Evolutionary conservation across 352 stramenopile genomes (phyloP).

Genomic region (Phytophthora foliorum): DNA sequence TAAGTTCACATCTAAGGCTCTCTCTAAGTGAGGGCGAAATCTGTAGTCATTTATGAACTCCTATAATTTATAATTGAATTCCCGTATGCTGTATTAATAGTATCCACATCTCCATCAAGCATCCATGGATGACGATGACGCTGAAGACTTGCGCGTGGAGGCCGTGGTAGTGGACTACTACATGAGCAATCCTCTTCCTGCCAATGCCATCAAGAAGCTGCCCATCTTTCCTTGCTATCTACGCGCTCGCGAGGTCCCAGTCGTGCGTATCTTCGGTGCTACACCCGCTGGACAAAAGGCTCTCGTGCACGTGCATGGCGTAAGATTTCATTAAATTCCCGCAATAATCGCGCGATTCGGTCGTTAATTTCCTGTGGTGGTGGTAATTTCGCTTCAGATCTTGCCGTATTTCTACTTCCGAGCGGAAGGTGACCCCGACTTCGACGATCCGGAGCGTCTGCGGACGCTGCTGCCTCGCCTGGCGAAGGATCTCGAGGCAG

Average conservation of each 20-base stretch:
- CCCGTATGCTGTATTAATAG: too few relatives aligned
- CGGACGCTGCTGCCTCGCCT: constrained; percentile 69
- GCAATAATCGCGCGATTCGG: not conserved
- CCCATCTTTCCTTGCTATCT: constrained; percentile 75
- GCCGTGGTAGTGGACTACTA: constrained; percentile 88
- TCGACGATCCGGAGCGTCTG: constrained; percentile 75
- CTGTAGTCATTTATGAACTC: too few relatives aligned
- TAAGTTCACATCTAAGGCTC: too few relatives aligned
- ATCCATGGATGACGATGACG: constrained; percentile 30
- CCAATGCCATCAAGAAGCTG: constrained; percentile 50
- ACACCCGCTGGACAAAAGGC: constrained; percentile 92
- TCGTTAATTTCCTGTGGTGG: not conserved
- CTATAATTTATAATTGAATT: too few relatives aligned
- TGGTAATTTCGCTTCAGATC: constrained; percentile 48
- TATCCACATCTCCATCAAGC: too few relatives aligned
- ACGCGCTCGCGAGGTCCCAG: constrained; percentile 74
- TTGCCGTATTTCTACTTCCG: constrained; percentile 93
- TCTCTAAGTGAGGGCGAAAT: too few relatives aligned
- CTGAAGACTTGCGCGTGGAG: constrained; percentile 72
- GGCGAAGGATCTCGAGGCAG: constrained; percentile 75
- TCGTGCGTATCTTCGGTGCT: constrained; percentile 91
- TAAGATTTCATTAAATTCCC: constrained; percentile 33
- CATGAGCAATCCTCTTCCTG: constrained; percentile 72
- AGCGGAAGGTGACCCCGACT: constrained; percentile 62
- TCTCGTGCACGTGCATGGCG: constrained; percentile 91